Conservation (phyloP, 2,329 filamentous ascomycete species). For the Ceratocystiopsis minuta region DNA sequence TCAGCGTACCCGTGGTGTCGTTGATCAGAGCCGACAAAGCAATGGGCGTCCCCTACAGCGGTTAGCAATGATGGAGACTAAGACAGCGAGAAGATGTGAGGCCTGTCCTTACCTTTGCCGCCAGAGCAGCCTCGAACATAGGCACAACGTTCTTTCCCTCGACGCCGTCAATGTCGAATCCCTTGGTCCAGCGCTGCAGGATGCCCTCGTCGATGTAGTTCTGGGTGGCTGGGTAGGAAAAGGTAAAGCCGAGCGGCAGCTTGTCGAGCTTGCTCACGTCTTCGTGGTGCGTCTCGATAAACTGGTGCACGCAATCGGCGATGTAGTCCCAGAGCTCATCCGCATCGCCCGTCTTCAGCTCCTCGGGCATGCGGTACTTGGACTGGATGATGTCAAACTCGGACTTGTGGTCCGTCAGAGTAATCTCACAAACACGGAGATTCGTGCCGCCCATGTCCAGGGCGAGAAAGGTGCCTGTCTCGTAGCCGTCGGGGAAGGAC, state of each 20-base stretch:
- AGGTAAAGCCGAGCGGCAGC: constrained; percentile 80
- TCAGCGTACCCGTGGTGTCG: constrained; percentile 91
- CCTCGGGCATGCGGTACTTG: constrained; percentile 87
- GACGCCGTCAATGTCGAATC: constrained; percentile 83
- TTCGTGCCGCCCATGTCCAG: constrained; percentile 96
- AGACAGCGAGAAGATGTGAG: too few species aligned
- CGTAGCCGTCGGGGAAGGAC: constrained; percentile 69
- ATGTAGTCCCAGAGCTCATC: constrained; percentile 93
- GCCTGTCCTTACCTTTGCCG: constrained; percentile 19
- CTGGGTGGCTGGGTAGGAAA: constrained; percentile 87
- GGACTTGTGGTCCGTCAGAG: constrained; percentile 68
- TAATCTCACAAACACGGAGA: constrained; percentile 84
- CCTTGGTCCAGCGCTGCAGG: constrained; percentile 92
- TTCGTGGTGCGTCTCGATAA: constrained; percentile 71
- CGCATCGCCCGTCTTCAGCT: constrained; percentile 67
- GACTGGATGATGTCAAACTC: constrained; percentile 91
- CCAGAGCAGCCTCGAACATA: constrained; percentile 64
- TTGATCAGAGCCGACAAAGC: constrained; percentile 89
- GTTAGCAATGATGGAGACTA: too few species aligned
- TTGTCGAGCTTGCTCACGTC: constrained; percentile 41
- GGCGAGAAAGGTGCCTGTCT: constrained; percentile 74
- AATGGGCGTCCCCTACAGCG: constrained; percentile 49
- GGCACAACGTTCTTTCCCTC: constrained; percentile 83
- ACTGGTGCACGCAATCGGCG: constrained; percentile 79
- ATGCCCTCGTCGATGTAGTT: constrained; percentile 86